These are phyloP conservation scores for Eucalyptus paniculata DNA, from an alignment of 345 rosid species.

Conservation along the genomic window DNA sequence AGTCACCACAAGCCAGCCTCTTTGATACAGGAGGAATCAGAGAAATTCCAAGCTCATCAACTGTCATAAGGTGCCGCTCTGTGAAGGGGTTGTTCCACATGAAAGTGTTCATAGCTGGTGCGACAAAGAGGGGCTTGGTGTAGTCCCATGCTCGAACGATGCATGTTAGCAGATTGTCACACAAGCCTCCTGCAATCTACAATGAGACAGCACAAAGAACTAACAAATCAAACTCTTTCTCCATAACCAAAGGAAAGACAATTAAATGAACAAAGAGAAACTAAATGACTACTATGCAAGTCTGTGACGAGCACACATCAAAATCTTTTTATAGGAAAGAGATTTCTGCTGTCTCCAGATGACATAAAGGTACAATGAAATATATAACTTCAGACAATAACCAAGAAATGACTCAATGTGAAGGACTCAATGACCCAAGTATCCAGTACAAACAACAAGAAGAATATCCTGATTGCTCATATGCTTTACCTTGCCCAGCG, in stretches of 20 bases:
- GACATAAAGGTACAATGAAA: background rate
- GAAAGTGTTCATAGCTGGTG: slow-evolving; percentile 85
- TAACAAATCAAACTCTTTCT: background rate
- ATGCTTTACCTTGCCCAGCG: slow-evolving; percentile 69
- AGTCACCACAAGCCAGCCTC: slow-evolving; percentile 87
- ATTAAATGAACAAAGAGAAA: background rate
- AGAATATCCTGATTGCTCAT: background rate
- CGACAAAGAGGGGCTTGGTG: slow-evolving; percentile 65
- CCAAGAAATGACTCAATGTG: background rate
- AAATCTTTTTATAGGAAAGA: background rate
- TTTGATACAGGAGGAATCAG: slow-evolving; percentile 77
- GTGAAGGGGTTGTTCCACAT: slow-evolving; percentile 96
- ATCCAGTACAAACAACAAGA: background rate
- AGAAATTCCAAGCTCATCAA: slow-evolving; percentile 82
- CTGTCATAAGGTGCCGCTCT: slow-evolving; percentile 62
- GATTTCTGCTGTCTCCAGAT: background rate
- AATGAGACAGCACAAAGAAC: background rate
- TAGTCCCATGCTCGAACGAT: slow-evolving; percentile 92
- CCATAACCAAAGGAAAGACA: background rate
- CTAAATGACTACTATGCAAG: background rate
- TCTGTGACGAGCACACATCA: background rate
- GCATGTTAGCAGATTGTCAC: slow-evolving; percentile 88
- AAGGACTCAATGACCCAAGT: background rate
- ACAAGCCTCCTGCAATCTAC: slow-evolving; percentile 89
- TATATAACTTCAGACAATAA: background rate